phyloP scores from a whole-genome alignment of 495 filamentous ascomycete species.

The Penicillium longicatenatum region DNA sequence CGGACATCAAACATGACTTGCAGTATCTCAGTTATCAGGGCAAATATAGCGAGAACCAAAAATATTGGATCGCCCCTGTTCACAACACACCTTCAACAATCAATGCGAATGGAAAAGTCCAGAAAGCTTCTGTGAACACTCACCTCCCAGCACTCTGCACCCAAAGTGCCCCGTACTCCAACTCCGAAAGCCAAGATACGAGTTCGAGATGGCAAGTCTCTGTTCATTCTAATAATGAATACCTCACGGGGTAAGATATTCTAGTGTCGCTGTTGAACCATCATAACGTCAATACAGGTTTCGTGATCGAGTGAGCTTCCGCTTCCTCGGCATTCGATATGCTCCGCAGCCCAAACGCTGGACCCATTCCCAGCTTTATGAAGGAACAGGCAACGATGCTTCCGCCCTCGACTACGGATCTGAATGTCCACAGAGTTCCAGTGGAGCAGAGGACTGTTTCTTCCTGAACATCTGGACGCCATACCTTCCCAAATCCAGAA shows the following conservation, averaged over 20 bases:
- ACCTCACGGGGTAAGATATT: conserved; percentile 21
- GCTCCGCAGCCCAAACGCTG: conserved; percentile 22
- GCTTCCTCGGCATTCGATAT: conserved; percentile 29
- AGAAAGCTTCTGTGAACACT: conserved; percentile 10
- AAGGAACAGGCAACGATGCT: conserved; percentile 12
- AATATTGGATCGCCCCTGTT: conserved; percentile 19
- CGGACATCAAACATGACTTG: conserved; percentile 10
- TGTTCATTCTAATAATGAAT: conserved; percentile 22
- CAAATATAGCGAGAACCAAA: conserved; percentile 12
- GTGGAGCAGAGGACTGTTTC: conserved; percentile 36
- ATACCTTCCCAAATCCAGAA: conserved; percentile 38
- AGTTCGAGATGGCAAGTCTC: conserved; percentile 20
- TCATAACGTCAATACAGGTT: conserved; percentile 17
- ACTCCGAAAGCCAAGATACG: conserved; percentile 14
- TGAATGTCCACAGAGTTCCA: conserved; percentile 19
- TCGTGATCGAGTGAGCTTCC: conserved; percentile 28
- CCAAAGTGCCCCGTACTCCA: conserved; percentile 24
- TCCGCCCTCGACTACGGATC: conserved; percentile 28
- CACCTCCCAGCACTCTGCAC: conserved; percentile 23
- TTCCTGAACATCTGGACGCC: conserved; percentile 53
- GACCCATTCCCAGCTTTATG: conserved; percentile 22
- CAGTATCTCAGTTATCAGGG: conserved; percentile 20
- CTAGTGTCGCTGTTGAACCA: background rate
- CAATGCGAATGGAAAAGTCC: conserved; percentile 13
- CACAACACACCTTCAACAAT: conserved; percentile 14